Conservation (phyloP, 805 yeast species). For the Ogataea haglerorum region DNA sequence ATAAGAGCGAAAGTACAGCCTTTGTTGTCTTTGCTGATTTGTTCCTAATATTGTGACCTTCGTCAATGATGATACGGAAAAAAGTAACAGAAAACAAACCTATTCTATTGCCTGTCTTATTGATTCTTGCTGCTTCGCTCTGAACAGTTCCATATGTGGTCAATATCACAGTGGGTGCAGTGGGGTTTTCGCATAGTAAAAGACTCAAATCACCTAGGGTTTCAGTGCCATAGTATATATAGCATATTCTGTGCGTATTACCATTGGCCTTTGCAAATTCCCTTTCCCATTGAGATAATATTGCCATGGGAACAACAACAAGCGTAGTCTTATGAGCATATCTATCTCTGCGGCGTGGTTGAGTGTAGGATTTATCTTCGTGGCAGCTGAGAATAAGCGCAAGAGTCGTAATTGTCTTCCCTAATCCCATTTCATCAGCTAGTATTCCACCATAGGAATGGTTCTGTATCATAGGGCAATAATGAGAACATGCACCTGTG, state of each 20-base stretch:
- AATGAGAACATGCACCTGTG: conserved; percentile 72
- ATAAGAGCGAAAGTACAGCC: conserved; percentile 64
- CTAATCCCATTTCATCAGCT: conserved; percentile 97
- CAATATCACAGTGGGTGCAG: conserved; percentile 65
- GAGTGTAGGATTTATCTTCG: conserved; percentile 37
- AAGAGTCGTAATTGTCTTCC: conserved; percentile 83
- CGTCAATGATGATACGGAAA: conserved; percentile 72
- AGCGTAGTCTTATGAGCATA: conserved; percentile 74
- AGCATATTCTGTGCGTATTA: conserved; percentile 39
- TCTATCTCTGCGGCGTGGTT: conserved; percentile 20
- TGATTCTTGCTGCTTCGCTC: conserved; percentile 60
- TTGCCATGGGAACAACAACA: conserved; percentile 85
- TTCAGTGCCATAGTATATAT: conserved; percentile 74
- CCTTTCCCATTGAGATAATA: conserved; percentile 85
- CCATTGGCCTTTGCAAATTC: conserved; percentile 66
- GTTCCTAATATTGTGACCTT: conserved; percentile 86
- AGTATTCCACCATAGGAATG: conserved; percentile 77
- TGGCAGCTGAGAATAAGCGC: conserved; percentile 69
- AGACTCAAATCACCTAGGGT: conserved; percentile 47
- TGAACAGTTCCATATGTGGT: conserved; percentile 88
- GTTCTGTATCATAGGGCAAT: conserved; percentile 61
- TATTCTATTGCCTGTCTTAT: conserved; percentile 29
- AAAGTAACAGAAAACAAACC: conserved; percentile 74
- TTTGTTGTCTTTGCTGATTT: conserved; percentile 74
- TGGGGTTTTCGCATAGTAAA: conserved; percentile 36